phyloP scores from a whole-genome alignment of 805 yeast genomes.

The Candida lessepsii region DNA sequence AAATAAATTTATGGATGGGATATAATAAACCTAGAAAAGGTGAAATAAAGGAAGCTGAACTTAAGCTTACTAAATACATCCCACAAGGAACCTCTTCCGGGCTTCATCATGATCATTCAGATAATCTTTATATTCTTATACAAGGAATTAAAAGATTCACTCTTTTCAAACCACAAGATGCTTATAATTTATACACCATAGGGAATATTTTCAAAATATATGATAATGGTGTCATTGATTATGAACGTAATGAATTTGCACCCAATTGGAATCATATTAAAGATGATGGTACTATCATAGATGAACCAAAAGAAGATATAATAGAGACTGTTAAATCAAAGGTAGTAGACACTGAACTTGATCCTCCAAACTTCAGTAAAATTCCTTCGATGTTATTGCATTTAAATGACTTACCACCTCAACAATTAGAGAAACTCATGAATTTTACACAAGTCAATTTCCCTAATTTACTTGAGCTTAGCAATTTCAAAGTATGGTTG shows the following conservation, averaged over 20 bases:
- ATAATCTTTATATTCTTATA: conserved; percentile 63
- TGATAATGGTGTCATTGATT: conserved; percentile 68
- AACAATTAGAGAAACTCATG: conserved; percentile 21
- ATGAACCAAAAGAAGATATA: conserved; percentile 33
- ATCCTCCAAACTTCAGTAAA: conserved; percentile 66
- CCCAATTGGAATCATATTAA: conserved; percentile 63
- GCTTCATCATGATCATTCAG: conserved; percentile 79
- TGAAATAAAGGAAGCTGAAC: neutral
- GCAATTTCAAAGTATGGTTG: conserved; percentile 46
- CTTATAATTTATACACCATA: conserved; percentile 56
- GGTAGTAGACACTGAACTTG: conserved; percentile 18
- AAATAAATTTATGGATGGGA: conserved; percentile 76
- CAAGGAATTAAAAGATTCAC: conserved; percentile 67
- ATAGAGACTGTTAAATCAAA: conserved; percentile 16
- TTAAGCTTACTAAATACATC: conserved; percentile 34
- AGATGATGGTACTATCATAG: conserved; percentile 59
- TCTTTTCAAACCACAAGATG: conserved; percentile 62
- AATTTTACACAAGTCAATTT: conserved; percentile 40
- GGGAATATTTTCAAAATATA: conserved; percentile 56
- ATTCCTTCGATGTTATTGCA: conserved; percentile 66
- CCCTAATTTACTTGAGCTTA: conserved; percentile 47
- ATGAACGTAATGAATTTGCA: conserved; percentile 50
- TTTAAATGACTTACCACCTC: conserved; percentile 38
- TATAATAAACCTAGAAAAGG: conserved; percentile 17
- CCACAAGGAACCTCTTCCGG: conserved; percentile 71